phyloP scores from a whole-genome alignment of 805 yeast genomes.

The Kluyveromyces siamensis region DNA sequence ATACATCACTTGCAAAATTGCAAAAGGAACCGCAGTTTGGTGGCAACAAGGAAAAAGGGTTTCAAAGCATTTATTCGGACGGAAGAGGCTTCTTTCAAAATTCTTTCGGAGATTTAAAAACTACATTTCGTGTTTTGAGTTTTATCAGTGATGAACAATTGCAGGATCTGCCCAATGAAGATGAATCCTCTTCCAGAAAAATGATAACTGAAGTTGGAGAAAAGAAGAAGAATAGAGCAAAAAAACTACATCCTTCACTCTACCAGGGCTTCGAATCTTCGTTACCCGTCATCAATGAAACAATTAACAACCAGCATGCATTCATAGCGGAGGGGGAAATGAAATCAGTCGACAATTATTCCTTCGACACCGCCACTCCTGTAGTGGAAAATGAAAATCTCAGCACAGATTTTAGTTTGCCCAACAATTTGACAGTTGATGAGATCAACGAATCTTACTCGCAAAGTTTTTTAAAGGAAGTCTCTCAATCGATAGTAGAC shows the following conservation, averaged over 20 bases:
- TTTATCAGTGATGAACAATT: constrained; percentile 56
- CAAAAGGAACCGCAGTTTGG: neutral
- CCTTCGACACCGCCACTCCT: neutral
- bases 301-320: constrained; percentile 24
- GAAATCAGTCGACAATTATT: constrained; percentile 11
- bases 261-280: constrained; percentile 65
- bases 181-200: constrained; percentile 1
- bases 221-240: constrained; percentile 5
- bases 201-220: constrained; percentile 10
- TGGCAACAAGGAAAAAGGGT: constrained; percentile 8
- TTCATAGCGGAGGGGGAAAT: constrained; percentile 13
- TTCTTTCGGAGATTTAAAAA: constrained; percentile 29
- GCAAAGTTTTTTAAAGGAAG: constrained; percentile 29
- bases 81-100: constrained; percentile 33
- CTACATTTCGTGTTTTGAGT: constrained; percentile 40
- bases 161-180: constrained; percentile 38
- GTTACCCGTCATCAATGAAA: constrained; percentile 41
- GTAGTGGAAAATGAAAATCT: constrained; percentile 14
- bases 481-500: constrained; percentile 34
- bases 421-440: constrained; percentile 34
- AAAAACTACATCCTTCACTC: constrained; percentile 36
- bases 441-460: constrained; percentile 37
- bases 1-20: constrained; percentile 9
- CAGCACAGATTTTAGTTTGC: constrained; percentile 24
- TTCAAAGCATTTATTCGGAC: constrained; percentile 25